Percentiles rank a stretch among this genome's conserved stretches.
Evolutionary conservation across 192 early-diverging fungal genomes (phyloP).

Genomic region (Rhizophagus clarus): DNA sequence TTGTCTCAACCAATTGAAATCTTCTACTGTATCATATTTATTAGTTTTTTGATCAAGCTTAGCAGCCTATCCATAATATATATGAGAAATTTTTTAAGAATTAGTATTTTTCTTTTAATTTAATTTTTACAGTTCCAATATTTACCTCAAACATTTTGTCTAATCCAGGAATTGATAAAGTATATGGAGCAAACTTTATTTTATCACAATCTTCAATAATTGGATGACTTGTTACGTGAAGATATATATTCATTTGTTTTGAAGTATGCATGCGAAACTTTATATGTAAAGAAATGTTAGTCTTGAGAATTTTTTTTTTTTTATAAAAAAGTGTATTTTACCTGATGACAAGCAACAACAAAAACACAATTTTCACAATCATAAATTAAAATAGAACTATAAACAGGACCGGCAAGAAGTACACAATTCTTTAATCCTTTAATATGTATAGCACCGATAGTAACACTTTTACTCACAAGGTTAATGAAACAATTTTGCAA

Average conservation of each 20-base stretch:
- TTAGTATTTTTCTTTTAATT: not conserved
- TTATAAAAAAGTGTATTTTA: conserved; percentile 36
- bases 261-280: conserved; percentile 87
- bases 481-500: conserved; percentile 66
- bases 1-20: conserved; percentile 89
- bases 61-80: conserved; percentile 14
- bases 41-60: conserved; percentile 44
- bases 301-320: not conserved
- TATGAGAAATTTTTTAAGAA: not conserved
- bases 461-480: conserved; percentile 49
- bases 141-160: conserved; percentile 37
- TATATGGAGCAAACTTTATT: conserved; percentile 71
- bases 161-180: conserved; percentile 41
- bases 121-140: not conserved
- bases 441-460: conserved; percentile 76
- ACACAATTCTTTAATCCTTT: conserved; percentile 63
- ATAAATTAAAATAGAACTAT: conserved; percentile 74
- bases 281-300: not conserved
- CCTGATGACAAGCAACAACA: conserved; percentile 77
- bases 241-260: conserved; percentile 57
- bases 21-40: conserved; percentile 71
- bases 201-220: conserved; percentile 82
- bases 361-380: conserved; percentile 63
- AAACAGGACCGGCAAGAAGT: conserved; percentile 65
- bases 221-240: conserved; percentile 76